Evolutionary conservation across 2,329 filamentous ascomycete species (phyloP).

Genomic region (Pseudocercospora fijiensis): DNA sequence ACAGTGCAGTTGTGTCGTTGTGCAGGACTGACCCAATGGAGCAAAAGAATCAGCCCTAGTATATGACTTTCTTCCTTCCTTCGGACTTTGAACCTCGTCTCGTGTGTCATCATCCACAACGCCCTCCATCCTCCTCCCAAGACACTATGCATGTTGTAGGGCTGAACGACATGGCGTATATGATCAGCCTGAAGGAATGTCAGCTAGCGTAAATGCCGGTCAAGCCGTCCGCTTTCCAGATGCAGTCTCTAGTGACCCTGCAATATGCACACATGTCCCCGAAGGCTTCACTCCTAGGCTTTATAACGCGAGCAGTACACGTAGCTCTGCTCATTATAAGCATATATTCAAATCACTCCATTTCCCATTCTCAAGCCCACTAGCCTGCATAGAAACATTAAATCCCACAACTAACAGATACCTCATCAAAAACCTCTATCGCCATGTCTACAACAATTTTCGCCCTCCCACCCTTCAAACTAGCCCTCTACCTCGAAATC

Average conservation of each 20-base stretch:
- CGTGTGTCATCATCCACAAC: not conserved
- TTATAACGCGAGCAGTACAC: not conserved
- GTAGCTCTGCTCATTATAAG: not conserved
- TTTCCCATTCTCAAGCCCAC: not conserved
- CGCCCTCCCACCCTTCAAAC: conserved; percentile 4
- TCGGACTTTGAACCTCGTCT: not conserved
- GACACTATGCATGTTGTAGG: not conserved
- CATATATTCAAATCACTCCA: not conserved
- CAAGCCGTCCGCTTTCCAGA: not conserved
- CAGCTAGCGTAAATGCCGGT: not conserved
- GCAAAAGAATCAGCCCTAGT: not conserved
- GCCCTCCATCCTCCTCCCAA: not conserved
- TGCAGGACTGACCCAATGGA: not conserved
- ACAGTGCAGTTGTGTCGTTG: not conserved
- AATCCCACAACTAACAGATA: not conserved
- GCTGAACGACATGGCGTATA: not conserved
- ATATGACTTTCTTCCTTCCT: not conserved
- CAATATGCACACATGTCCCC: not conserved
- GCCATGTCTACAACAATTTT: not conserved
- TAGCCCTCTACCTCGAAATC: conserved; percentile 9
- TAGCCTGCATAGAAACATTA: not conserved
- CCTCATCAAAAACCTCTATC: not conserved
- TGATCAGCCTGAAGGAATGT: not conserved
- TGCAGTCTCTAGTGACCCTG: not conserved
- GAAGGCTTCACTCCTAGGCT: not conserved